Conservation (phyloP, 257 asterid genomes). For the Salvia hispanica region DNA sequence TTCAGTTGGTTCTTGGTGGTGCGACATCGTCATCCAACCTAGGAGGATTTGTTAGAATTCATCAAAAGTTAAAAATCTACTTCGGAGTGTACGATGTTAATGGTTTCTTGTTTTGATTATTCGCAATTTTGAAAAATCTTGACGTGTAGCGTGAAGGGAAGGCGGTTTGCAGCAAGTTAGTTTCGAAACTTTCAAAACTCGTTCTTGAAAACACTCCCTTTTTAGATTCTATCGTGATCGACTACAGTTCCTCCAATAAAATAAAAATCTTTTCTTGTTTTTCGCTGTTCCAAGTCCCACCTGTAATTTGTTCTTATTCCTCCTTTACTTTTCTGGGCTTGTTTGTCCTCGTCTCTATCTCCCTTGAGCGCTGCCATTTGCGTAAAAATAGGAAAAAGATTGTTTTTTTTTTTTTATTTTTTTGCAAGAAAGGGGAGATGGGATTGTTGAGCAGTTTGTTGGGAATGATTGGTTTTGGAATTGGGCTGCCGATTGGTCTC, state of each 20-base stretch:
- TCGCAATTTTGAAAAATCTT: background rate
- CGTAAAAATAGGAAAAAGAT: background rate
- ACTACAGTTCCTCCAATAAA: background rate
- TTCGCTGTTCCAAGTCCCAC: conserved; percentile 2
- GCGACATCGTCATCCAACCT: background rate
- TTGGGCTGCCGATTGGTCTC: conserved; percentile 68
- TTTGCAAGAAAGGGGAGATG: conserved; percentile 42
- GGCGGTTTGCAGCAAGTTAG: conserved; percentile 42
- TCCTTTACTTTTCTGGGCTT: conserved; percentile 8
- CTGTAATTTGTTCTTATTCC: conserved; percentile 7
- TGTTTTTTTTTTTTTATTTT: conserved; percentile 12
- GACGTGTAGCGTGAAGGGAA: conserved; percentile 23
- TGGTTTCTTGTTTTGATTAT: background rate
- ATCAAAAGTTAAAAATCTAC: background rate
- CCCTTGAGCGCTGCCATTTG: background rate
- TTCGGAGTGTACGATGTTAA: conserved; percentile 28
- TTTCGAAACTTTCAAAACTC: conserved; percentile 37
- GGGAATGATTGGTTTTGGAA: conserved; percentile 72
- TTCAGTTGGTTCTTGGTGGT: background rate
- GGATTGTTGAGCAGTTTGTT: conserved; percentile 67
- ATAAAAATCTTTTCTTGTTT: conserved; percentile 7
- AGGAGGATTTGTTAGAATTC: background rate
- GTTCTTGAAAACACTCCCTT: conserved; percentile 17
- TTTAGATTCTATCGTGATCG: conserved; percentile 30
- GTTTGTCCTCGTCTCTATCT: background rate